Conservation (phyloP, 805 yeast species). For the Wickerhamomyces tratensis region DNA sequence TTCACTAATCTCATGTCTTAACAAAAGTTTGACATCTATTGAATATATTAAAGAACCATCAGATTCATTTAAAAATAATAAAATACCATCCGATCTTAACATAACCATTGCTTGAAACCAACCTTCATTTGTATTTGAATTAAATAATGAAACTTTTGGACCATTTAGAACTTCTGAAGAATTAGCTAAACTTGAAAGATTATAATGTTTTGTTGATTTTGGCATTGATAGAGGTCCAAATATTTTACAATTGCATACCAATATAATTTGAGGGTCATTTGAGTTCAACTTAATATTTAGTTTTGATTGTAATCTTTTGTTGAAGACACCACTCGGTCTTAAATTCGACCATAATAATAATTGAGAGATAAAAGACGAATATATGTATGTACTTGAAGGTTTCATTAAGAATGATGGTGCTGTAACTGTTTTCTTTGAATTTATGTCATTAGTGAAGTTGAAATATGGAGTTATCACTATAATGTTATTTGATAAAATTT, state of each 20-base stretch:
- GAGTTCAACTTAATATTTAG: too few relatives aligned
- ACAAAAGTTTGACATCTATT: slow-evolving; percentile 40
- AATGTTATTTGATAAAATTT: too few relatives aligned
- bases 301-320: slow-evolving; percentile 22
- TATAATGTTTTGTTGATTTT: too few relatives aligned
- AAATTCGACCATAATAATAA: slow-evolving; percentile 49
- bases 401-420: too few relatives aligned
- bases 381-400: slow-evolving; percentile 1
- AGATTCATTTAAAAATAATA: slow-evolving; percentile 49
- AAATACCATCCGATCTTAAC: slow-evolving; percentile 49
- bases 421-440: too few relatives aligned
- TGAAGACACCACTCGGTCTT: slow-evolving; percentile 40
- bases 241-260: slow-evolving; percentile 57
- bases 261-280: slow-evolving; percentile 18
- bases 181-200: too few relatives aligned
- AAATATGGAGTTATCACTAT: too few relatives aligned
- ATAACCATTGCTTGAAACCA: slow-evolving; percentile 74
- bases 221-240: slow-evolving; percentile 40
- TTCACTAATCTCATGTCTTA: slow-evolving; percentile 53
- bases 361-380: slow-evolving; percentile 34
- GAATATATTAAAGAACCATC: slow-evolving; percentile 57
- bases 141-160: slow-evolving; percentile 8
- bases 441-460: too few relatives aligned
- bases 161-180: slow-evolving; percentile 7
- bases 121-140: slow-evolving; percentile 27